These are phyloP conservation scores for Polygonum maritimum DNA, from an alignment of 148 eudicot species.

Conservation along the genomic window DNA sequence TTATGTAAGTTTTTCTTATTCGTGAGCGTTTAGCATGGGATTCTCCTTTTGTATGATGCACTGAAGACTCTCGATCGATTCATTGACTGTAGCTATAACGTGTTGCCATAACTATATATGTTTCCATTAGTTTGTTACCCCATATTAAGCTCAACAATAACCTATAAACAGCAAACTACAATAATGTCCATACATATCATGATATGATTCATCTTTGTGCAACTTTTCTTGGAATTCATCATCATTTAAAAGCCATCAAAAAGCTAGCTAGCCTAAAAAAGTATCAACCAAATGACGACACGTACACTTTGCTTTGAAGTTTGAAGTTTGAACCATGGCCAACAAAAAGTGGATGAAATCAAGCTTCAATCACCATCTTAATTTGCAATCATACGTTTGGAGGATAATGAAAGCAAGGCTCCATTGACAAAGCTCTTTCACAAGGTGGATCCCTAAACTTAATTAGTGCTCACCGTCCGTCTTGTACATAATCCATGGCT, in stretches of 20 bases:
- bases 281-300: neutral
- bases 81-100: too few species aligned
- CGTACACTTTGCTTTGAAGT: neutral
- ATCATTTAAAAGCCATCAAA: neutral
- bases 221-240: neutral
- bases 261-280: neutral
- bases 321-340: neutral
- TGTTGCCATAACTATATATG: too few species aligned
- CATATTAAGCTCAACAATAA: too few species aligned
- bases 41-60: too few species aligned
- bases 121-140: too few species aligned
- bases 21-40: too few species aligned
- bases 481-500: slow-evolving; percentile 57
- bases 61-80: too few species aligned
- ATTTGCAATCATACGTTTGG: slow-evolving; percentile 45
- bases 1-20: too few species aligned
- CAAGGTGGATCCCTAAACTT: slow-evolving; percentile 50
- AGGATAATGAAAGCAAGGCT: slow-evolving; percentile 62
- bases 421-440: slow-evolving; percentile 40
- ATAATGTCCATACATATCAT: neutral
- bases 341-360: neutral
- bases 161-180: neutral
- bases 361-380: slow-evolving; percentile 30
- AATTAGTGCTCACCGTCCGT: slow-evolving; percentile 25
- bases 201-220: neutral